Evolutionary conservation across 768 basidiomycete species (phyloP).

Genomic region (Amanita rimosa): DNA sequence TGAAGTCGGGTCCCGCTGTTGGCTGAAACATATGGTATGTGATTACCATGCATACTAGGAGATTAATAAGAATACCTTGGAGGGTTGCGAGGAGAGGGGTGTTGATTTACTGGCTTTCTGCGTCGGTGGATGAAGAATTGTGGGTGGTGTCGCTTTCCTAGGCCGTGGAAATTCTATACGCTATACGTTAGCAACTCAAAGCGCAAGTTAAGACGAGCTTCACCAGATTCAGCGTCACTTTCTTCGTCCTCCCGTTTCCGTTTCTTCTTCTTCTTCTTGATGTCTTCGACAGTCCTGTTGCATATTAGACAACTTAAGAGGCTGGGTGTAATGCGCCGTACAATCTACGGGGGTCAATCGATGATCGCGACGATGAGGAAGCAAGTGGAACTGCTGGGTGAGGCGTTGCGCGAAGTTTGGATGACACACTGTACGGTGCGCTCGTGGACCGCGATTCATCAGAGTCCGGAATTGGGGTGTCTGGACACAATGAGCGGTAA

Average conservation of each 20-base stretch:
- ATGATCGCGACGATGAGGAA: slow-evolving; percentile 39
- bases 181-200: slow-evolving; percentile 1
- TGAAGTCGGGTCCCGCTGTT: slow-evolving; percentile 46
- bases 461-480: slow-evolving; percentile 33
- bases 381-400: slow-evolving; percentile 32
- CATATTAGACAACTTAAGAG: slow-evolving; percentile 5
- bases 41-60: not conserved
- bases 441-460: slow-evolving; percentile 36
- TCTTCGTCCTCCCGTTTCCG: slow-evolving; percentile 68
- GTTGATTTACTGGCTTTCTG: slow-evolving; percentile 49
- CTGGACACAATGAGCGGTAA: slow-evolving; percentile 9
- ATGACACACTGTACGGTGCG: slow-evolving; percentile 18
- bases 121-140: slow-evolving; percentile 25
- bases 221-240: slow-evolving; percentile 60
- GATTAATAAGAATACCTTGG: slow-evolving; percentile 31
- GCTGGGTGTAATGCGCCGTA: slow-evolving; percentile 20
- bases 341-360: slow-evolving; percentile 54
- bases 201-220: not conserved
- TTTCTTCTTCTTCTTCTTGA: slow-evolving; percentile 78
- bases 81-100: slow-evolving; percentile 24
- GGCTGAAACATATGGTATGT: slow-evolving; percentile 11
- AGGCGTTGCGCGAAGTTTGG: slow-evolving; percentile 38
- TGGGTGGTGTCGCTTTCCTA: slow-evolving; percentile 49
- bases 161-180: slow-evolving; percentile 37
- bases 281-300: slow-evolving; percentile 30